phyloP scores from a whole-genome alignment of 148 eudicot genomes.

The Limonium bicolor region DNA sequence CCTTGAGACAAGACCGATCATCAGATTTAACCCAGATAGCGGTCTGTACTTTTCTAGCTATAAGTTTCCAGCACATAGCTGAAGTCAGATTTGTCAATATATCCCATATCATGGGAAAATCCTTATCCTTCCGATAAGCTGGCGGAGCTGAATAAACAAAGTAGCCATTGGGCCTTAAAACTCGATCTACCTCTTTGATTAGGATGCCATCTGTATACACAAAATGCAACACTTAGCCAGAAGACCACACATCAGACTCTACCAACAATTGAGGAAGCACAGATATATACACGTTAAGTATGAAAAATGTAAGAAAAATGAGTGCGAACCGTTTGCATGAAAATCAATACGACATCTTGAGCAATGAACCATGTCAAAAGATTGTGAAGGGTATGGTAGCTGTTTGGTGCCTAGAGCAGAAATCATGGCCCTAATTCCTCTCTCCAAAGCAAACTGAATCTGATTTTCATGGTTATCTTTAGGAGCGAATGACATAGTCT shows the following conservation, averaged over 20 bases:
- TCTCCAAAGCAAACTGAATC: constrained; percentile 92
- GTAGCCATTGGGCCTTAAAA: constrained; percentile 77
- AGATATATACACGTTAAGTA: not conserved
- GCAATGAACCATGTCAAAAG: constrained; percentile 95
- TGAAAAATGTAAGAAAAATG: not conserved
- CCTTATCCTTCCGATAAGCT: constrained; percentile 90
- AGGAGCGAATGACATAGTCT: constrained; percentile 96
- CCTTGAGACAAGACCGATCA: constrained; percentile 46
- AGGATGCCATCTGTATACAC: constrained; percentile 63
- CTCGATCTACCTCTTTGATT: constrained; percentile 73
- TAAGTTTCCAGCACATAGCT: constrained; percentile 89
- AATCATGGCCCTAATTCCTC: constrained; percentile 91
- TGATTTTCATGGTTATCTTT: constrained; percentile 97
- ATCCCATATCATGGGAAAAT: constrained; percentile 74
- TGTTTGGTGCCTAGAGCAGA: constrained; percentile 83
- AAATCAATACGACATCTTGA: constrained; percentile 97
- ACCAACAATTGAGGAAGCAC: no score
- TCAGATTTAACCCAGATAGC: constrained; percentile 87
- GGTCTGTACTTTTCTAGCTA: constrained; percentile 81
- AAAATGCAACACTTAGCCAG: not conserved
- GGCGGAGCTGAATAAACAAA: constrained; percentile 97
- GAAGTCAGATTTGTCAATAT: constrained; percentile 61
- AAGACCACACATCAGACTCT: no score
- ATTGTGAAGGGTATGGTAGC: constrained; percentile 78
- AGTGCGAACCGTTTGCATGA: constrained; percentile 67